Conservation (phyloP, 345 rosid genomes). For the Acer campestre region DNA sequence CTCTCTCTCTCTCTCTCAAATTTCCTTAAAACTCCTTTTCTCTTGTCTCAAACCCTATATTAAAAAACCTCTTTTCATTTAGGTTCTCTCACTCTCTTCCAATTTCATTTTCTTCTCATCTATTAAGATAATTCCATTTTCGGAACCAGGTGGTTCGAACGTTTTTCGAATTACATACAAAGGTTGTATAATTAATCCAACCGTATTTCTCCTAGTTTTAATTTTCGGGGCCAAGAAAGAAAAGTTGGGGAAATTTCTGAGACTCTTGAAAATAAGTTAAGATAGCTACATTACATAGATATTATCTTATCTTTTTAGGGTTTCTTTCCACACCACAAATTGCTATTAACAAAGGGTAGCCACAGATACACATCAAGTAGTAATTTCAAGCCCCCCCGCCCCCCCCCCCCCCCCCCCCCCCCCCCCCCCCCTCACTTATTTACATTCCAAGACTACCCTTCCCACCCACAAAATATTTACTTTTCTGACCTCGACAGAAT, state of each 20-base stretch:
- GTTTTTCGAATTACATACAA: neutral
- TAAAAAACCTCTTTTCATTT: neutral
- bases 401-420: neutral
- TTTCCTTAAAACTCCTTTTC: neutral
- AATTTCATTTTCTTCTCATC: neutral
- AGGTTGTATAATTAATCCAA: neutral
- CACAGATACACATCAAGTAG: slow-evolving; percentile 37
- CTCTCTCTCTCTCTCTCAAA: neutral
- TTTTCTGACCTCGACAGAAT: neutral
- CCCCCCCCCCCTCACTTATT: neutral
- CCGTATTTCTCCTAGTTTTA: neutral
- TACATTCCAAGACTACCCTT: slow-evolving; percentile 17
- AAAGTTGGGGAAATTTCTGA: neutral
- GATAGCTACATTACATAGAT: neutral
- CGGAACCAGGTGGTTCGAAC: no score
- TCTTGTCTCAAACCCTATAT: neutral
- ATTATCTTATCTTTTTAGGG: neutral
- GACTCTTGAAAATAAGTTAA: neutral
- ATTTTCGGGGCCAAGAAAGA: neutral
- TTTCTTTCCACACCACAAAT: slow-evolving; percentile 21
- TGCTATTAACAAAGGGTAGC: slow-evolving; percentile 25
- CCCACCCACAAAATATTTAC: neutral
- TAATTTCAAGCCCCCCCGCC: slow-evolving; percentile 16
- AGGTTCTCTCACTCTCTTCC: neutral
- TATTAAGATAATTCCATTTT: neutral